Percentiles rank a stretch among this genome's conserved stretches.
These are phyloP conservation scores for Xylaria sp. DNA, from an alignment of 2,329 filamentous ascomycete species.

Conservation along the genomic window DNA sequence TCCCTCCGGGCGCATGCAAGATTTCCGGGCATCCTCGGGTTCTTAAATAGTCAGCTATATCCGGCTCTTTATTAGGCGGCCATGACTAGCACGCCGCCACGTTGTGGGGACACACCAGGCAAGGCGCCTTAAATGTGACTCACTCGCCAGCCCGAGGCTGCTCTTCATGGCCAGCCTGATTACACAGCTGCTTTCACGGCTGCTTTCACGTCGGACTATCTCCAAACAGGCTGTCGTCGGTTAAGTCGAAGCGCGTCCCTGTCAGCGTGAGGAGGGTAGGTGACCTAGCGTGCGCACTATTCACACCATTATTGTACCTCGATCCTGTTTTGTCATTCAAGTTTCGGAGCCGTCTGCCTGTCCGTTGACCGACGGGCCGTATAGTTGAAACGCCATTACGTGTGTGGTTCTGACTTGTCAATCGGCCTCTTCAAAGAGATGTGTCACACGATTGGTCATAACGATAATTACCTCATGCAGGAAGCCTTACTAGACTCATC, in stretches of 20 bases:
- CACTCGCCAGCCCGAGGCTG: slow-evolving; percentile 22
- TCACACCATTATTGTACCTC: not conserved
- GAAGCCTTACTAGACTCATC: slow-evolving; percentile 5
- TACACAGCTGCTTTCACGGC: not conserved
- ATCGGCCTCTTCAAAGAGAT: slow-evolving; percentile 10
- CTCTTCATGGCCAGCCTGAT: slow-evolving; percentile 19
- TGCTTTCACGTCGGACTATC: not conserved
- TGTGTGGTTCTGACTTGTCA: slow-evolving; percentile 13
- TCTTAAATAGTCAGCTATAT: slow-evolving; percentile 38
- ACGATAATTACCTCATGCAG: slow-evolving; percentile 6
- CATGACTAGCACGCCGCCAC: slow-evolving; percentile 24
- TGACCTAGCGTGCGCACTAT: not conserved
- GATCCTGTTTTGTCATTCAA: slow-evolving; percentile 16
- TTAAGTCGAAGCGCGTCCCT: not conserved
- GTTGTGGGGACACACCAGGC: slow-evolving; percentile 19
- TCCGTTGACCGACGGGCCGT: slow-evolving; percentile 15
- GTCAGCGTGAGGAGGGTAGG: not conserved
- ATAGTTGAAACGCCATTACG: slow-evolving; percentile 25
- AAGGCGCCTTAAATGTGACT: slow-evolving; percentile 28
- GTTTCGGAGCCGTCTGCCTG: slow-evolving; percentile 28
- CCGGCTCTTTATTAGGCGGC: slow-evolving; percentile 24
- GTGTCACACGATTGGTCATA: slow-evolving; percentile 29
- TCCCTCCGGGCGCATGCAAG: not conserved
- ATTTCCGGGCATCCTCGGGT: slow-evolving; percentile 1
- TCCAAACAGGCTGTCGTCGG: slow-evolving; percentile 5